phyloP scores from a whole-genome alignment of 208 protist species.

The Trypanosoma rangeli region DNA sequence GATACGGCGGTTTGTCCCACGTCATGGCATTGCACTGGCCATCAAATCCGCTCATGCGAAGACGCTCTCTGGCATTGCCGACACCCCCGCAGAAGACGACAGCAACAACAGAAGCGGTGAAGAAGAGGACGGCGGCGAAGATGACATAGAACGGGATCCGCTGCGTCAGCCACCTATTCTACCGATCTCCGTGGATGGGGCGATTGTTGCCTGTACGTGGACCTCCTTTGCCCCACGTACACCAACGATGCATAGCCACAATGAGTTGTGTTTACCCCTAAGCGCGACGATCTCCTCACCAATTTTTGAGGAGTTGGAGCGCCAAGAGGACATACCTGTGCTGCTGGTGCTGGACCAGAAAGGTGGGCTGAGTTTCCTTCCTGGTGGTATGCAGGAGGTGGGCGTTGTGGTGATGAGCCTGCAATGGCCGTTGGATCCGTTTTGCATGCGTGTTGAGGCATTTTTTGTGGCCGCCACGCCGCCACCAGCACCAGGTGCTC shows the following conservation, averaged over 20 bases:
- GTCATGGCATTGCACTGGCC: not conserved
- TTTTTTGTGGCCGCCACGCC: constrained; percentile 14
- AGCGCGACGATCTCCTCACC: constrained; percentile 24
- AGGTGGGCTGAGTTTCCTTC: constrained; percentile 53
- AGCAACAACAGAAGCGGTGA: constrained; percentile 1
- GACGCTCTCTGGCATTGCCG: not conserved
- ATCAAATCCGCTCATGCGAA: not conserved
- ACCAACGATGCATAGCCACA: not conserved
- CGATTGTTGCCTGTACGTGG: constrained; percentile 29
- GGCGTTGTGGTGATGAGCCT: constrained; percentile 24
- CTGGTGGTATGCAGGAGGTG: constrained; percentile 68
- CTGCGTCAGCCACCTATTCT: constrained; percentile 20
- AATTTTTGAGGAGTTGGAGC: constrained; percentile 34
- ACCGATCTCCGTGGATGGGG: constrained; percentile 22
- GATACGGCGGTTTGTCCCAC: constrained; percentile 52
- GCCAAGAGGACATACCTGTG: constrained; percentile 27
- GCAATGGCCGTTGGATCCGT: constrained; percentile 8
- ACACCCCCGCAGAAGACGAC: not conserved
- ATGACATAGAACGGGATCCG: constrained; percentile 18
- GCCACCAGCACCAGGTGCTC: not conserved
- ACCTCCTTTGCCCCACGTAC: constrained; percentile 6
- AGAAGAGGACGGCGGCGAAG: not conserved
- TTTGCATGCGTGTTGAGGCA: constrained; percentile 16
- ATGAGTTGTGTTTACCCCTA: constrained; percentile 30
- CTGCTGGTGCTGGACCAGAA: constrained; percentile 48